Conservation (phyloP, 2,329 filamentous ascomycete genomes). For the Xylariales sp. region DNA sequence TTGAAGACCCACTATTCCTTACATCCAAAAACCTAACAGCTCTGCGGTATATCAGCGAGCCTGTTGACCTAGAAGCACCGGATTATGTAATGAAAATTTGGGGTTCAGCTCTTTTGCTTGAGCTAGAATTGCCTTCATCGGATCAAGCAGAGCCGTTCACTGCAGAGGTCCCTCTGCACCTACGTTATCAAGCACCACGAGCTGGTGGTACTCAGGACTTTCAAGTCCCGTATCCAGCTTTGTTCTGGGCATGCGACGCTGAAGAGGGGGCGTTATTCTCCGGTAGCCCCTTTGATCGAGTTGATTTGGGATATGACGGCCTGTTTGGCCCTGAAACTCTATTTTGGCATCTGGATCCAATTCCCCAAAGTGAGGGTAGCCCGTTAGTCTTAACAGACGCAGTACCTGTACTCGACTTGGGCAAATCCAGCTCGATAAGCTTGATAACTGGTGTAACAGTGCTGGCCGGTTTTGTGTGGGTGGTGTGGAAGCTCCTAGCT, state of each 20-base stretch:
- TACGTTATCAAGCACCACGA: slow-evolving; percentile 72
- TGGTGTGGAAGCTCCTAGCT: slow-evolving; percentile 54
- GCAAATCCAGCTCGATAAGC: slow-evolving; percentile 41
- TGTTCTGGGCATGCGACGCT: slow-evolving; percentile 86
- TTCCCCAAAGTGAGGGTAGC: slow-evolving; percentile 22
- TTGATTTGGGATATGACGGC: slow-evolving; percentile 80
- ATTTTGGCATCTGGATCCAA: slow-evolving; percentile 74
- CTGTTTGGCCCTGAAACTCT: slow-evolving; percentile 72
- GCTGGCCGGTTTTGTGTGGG: slow-evolving; percentile 63
- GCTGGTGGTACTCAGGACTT: slow-evolving; percentile 48
- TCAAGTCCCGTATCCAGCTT: slow-evolving; percentile 71
- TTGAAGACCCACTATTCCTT: slow-evolving; percentile 72
- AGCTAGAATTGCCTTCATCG: slow-evolving; percentile 56
- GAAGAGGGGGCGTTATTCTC: slow-evolving; percentile 63
- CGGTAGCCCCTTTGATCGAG: slow-evolving; percentile 78
- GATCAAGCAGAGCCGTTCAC: slow-evolving; percentile 49
- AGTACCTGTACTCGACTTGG: slow-evolving; percentile 62
- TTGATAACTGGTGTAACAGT: slow-evolving; percentile 57
- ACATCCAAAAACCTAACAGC: slow-evolving; percentile 71
- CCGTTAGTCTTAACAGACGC: slow-evolving; percentile 49
- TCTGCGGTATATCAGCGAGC: slow-evolving; percentile 65
- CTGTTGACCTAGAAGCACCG: slow-evolving; percentile 87
- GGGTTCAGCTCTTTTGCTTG: slow-evolving; percentile 75
- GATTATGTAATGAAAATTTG: slow-evolving; percentile 72
- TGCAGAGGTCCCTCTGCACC: slow-evolving; percentile 73